Conservation (phyloP, 805 yeast species). For the Maudiozyma pseudohumilis region DNA sequence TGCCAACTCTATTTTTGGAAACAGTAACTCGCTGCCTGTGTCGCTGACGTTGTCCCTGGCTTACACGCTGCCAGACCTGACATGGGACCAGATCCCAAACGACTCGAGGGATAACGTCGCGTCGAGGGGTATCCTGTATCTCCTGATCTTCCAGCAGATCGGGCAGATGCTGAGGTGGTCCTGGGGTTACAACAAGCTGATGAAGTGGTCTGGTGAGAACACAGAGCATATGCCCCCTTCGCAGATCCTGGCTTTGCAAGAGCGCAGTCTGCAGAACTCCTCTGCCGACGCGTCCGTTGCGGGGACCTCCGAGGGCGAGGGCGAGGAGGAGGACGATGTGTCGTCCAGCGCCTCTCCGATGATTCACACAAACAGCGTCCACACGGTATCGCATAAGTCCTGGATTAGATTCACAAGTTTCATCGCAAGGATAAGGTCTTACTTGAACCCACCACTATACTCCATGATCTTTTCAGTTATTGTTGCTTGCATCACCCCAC, state of each 20-base stretch:
- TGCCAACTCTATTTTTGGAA: conserved; percentile 96
- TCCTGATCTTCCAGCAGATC: conserved; percentile 69
- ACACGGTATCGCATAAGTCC: conserved; percentile 11
- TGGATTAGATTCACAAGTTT: conserved; percentile 5
- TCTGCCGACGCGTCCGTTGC: neutral
- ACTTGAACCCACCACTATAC: conserved; percentile 77
- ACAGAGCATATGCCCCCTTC: conserved; percentile 25
- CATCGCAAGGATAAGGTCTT: conserved; percentile 26
- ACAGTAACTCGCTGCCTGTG: conserved; percentile 90
- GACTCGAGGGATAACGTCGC: conserved; percentile 65
- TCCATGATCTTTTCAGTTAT: conserved; percentile 62
- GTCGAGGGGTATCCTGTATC: conserved; percentile 64
- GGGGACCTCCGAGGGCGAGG: neutral
- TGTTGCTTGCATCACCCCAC: conserved; percentile 54
- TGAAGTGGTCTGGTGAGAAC: conserved; percentile 37
- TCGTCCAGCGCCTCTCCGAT: neutral
- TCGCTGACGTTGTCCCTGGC: conserved; percentile 75
- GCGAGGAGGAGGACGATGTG: neutral
- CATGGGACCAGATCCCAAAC: conserved; percentile 63
- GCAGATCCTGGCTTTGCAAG: conserved; percentile 14
- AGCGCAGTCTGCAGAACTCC: conserved; percentile 3
- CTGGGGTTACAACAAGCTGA: conserved; percentile 71
- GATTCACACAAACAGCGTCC: too few relatives aligned
- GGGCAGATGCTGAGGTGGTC: conserved; percentile 81
- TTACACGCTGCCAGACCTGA: conserved; percentile 61